These are phyloP conservation scores for Clavispora fructus DNA, from an alignment of 805 yeast species.

Conservation along the genomic window DNA sequence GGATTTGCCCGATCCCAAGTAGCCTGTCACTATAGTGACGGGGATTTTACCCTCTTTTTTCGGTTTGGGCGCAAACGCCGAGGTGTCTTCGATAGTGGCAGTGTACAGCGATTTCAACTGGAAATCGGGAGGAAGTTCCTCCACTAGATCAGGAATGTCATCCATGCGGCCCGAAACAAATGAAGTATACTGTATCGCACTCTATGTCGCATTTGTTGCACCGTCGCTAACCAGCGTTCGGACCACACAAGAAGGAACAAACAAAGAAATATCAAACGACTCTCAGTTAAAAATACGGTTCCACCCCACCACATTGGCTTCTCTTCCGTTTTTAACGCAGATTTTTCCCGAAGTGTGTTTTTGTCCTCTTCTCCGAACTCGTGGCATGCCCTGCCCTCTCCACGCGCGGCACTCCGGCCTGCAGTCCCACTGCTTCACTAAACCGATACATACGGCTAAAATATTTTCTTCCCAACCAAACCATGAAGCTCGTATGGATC, in stretches of 20 bases:
- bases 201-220: too few species aligned
- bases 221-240: too few species aligned
- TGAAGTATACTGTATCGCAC: too few species aligned
- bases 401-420: neutral
- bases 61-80: conserved; percentile 3
- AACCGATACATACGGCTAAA: neutral
- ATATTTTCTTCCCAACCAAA: neutral
- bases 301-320: too few species aligned
- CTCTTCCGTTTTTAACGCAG: too few species aligned
- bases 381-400: neutral
- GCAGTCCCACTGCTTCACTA: neutral
- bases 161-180: conserved; percentile 10
- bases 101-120: conserved; percentile 10
- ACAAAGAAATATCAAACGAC: too few species aligned
- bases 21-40: conserved; percentile 89
- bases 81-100: conserved; percentile 8
- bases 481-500: conserved; percentile 10
- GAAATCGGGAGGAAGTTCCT: conserved; percentile 19
- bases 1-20: conserved; percentile 90
- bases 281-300: too few species aligned
- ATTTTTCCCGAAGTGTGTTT: neutral
- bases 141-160: conserved; percentile 32
- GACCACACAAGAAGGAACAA: too few species aligned
- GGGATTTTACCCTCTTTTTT: conserved; percentile 57
- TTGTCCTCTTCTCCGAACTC: too few species aligned